phyloP scores from a whole-genome alignment of 2,329 filamentous ascomycete genomes.

The Chalaropsis thielavioides region DNA sequence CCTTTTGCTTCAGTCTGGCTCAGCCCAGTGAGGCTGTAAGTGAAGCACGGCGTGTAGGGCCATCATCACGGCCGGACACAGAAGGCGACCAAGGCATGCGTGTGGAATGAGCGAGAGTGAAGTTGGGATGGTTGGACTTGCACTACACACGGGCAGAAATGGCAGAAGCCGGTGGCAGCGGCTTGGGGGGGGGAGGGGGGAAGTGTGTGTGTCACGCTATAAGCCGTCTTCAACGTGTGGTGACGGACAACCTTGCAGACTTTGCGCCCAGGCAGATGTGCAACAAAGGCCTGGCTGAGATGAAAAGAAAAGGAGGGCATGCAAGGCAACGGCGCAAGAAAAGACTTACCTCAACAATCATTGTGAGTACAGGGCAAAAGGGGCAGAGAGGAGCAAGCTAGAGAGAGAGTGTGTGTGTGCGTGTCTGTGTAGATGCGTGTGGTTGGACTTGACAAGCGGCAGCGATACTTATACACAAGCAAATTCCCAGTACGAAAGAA shows the following conservation, averaged over 20 bases:
- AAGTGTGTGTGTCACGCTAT: background rate
- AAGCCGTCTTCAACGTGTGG: background rate
- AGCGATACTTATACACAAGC: slow-evolving; percentile 11
- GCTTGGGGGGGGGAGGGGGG: background rate
- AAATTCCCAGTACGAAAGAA: background rate
- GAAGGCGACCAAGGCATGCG: background rate
- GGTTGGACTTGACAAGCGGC: background rate
- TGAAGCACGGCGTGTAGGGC: too few species aligned
- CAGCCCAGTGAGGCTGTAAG: background rate
- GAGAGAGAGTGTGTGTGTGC: background rate
- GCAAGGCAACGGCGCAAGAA: slow-evolving; percentile 12
- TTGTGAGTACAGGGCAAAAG: slow-evolving; percentile 18
- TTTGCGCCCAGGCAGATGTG: background rate
- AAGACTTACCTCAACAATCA: slow-evolving; percentile 25
- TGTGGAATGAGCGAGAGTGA: background rate
- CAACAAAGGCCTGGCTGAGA: background rate
- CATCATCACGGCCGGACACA: too few species aligned
- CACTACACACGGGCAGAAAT: too few species aligned
- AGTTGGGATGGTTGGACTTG: too few species aligned
- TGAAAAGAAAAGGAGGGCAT: slow-evolving; percentile 9
- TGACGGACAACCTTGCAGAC: background rate
- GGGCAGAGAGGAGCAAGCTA: background rate
- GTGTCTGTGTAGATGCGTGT: background rate
- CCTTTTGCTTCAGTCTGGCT: too few species aligned
- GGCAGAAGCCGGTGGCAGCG: too few species aligned